Conservation (phyloP, 306 rosid species). For the Medicago lupulina region DNA sequence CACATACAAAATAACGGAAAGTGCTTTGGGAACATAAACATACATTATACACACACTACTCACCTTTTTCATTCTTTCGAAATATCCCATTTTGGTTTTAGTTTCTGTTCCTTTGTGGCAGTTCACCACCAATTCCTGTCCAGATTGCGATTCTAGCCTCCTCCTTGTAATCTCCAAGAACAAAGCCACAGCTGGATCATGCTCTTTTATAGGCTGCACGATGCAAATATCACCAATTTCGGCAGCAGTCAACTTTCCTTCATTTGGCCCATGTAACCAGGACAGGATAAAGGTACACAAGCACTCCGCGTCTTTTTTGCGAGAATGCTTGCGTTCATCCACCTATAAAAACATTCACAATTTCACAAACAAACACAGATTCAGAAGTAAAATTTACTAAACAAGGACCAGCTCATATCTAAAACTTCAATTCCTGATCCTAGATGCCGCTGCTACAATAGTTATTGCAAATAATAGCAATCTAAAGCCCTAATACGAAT, state of each 20-base stretch:
- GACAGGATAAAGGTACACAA: slow-evolving; percentile 53
- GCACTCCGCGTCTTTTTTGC: slow-evolving; percentile 56
- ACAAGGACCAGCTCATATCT: background rate
- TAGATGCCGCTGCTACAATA: background rate
- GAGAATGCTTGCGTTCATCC: slow-evolving; percentile 49
- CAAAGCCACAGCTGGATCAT: slow-evolving; percentile 52
- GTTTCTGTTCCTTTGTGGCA: slow-evolving; percentile 13
- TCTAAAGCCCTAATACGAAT: background rate
- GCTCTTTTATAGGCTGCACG: slow-evolving; percentile 45
- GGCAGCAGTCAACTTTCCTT: slow-evolving; percentile 40
- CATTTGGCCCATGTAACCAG: slow-evolving; percentile 75
- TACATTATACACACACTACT: slow-evolving; percentile 29
- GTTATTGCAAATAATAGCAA: background rate
- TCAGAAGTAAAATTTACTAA: background rate
- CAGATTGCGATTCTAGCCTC: slow-evolving; percentile 28
- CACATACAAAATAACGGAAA: slow-evolving; percentile 14
- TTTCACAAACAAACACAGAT: background rate
- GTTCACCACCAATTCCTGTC: background rate
- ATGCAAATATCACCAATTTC: slow-evolving; percentile 54
- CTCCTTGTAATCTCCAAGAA: slow-evolving; percentile 53
- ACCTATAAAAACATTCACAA: slow-evolving; percentile 58
- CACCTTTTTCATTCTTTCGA: slow-evolving; percentile 48
- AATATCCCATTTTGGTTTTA: slow-evolving; percentile 22
- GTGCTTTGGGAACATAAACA: slow-evolving; percentile 12
- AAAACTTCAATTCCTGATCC: background rate